Conservation (phyloP, 177 flowering plant genomes). For the Vitis hybrid region DNA sequence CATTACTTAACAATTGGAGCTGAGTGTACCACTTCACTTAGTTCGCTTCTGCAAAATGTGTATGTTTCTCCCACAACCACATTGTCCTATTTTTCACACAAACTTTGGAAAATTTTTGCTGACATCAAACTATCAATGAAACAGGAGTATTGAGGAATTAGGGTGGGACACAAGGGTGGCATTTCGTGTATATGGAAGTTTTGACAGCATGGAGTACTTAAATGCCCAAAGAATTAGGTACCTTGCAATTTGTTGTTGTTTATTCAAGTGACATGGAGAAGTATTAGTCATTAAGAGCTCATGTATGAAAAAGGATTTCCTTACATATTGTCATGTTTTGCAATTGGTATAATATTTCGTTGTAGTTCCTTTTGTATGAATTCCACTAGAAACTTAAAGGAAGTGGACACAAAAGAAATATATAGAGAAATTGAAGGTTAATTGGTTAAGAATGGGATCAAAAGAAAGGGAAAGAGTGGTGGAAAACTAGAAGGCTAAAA, state of each 20-base stretch:
- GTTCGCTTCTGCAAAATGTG: slow-evolving; percentile 52
- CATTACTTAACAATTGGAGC: slow-evolving; percentile 86
- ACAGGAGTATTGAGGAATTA: slow-evolving; percentile 52
- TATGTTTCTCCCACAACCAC: slow-evolving; percentile 33
- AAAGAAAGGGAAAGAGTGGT: too few species aligned
- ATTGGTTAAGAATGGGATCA: too few species aligned
- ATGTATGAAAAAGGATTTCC: too few species aligned
- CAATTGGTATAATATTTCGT: too few species aligned
- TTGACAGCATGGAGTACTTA: slow-evolving; percentile 74
- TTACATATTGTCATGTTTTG: too few species aligned
- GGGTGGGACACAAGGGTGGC: slow-evolving; percentile 90
- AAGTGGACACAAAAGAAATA: too few species aligned
- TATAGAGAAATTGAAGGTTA: too few species aligned
- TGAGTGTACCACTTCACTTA: slow-evolving; percentile 63
- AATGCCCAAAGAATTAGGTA: slow-evolving; percentile 91
- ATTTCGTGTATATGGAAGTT: slow-evolving; percentile 66
- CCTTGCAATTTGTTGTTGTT: not conserved
- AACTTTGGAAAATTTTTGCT: slow-evolving; percentile 12
- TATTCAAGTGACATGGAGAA: too few species aligned
- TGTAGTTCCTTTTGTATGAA: too few species aligned
- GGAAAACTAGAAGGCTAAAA: too few species aligned
- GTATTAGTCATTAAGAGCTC: too few species aligned
- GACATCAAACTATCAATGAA: slow-evolving; percentile 15
- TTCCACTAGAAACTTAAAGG: too few species aligned
- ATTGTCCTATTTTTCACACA: not conserved